Base-by-base conservation (phyloP, 129 eudicot genomes). In the Tanacetum coccineum region DNA sequence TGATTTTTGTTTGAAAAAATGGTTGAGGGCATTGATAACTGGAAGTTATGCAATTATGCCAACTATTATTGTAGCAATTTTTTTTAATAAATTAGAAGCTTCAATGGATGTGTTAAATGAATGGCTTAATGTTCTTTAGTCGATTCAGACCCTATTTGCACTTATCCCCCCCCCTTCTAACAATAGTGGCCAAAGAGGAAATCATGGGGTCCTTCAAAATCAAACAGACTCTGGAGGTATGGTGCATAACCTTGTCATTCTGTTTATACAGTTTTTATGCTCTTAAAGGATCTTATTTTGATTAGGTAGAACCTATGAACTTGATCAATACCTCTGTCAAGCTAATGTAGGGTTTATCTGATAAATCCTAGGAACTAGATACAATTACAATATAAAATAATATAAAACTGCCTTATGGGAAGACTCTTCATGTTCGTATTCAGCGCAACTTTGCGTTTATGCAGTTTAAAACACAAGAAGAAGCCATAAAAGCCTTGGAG, bases 41-140 rank as follows among this genome's bases (percentile, higher is more conserved):
- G 72, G 98, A 63, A 88, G 98, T 70, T 93, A 91, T 76, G 98
- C 98, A 1, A 93, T 93, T 44, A 64, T 93, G 13, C 98, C 98
- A 1, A 93, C 96, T 18, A 82, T 93, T 73, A 69, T 93, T 53
- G 93, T 93, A 28, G 98, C 92, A 3, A 73, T 93, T 68, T 76
- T 88, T 17, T 92, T 86, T 26, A 87, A 86, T 64, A 82, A 80
- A 59, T 86, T 96, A 1, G 96, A 93, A 72, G 82, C 95, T 53
- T 83, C 96, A 0, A 56, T 93, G 52, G 98, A 89, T 79, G 79
- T 82, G 8, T 66, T 93, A 75, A 93, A 93, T 60, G 96, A 93
- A 63, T 93, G 98, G 98, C 84, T 93, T 53, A 93, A 93, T 65
- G 98, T 93, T 71, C 85, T 93, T 59, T 96, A 88, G 80, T 84